Percentiles rank a stretch among this genome's conserved stretches.
Conservation (phyloP, 2,329 filamentous ascomycete species). For the Monosporascus sp. region DNA sequence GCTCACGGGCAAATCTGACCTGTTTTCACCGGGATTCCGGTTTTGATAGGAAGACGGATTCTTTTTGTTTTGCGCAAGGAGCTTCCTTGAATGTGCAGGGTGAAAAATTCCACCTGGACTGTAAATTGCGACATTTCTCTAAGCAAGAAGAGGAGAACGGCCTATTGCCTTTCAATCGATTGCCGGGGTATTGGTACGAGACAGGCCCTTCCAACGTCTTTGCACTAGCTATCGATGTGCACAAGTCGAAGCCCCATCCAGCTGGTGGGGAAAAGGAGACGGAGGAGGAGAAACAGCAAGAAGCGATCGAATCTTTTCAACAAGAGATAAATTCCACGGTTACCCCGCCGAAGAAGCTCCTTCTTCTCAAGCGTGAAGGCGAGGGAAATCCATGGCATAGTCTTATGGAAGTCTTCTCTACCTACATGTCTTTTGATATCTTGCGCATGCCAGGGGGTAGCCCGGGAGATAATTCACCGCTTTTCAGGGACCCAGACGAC, state of each 20-base stretch:
- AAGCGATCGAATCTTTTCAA: neutral
- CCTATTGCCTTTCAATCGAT: constrained; percentile 1
- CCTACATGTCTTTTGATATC: constrained; percentile 28
- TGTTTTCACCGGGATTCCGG: constrained; percentile 7
- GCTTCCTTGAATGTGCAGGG: constrained; percentile 1
- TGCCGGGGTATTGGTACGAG: constrained; percentile 8
- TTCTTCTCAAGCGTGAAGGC: constrained; percentile 32
- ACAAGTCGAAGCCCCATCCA: neutral
- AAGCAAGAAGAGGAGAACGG: constrained; percentile 3
- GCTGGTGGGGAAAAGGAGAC: neutral
- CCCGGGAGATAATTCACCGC: constrained; percentile 7
- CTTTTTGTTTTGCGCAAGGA: constrained; percentile 6
- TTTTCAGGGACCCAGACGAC: constrained; percentile 14
- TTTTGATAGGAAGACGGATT: constrained; percentile 4
- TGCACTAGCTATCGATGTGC: constrained; percentile 1
- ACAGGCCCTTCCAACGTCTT: constrained; percentile 6
- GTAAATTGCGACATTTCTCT: constrained; percentile 3
- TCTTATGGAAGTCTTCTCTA: constrained; percentile 30
- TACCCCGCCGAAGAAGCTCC: constrained; percentile 9
- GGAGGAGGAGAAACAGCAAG: neutral
- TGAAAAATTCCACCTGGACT: constrained; percentile 4
- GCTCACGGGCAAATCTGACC: neutral
- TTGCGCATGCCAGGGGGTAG: constrained; percentile 22
- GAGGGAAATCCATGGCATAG: constrained; percentile 29
- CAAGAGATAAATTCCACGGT: neutral